Evolutionary conservation across 2,329 filamentous ascomycete genomes (phyloP), one percentile per base, ranked within the genome.

Genomic region (Aulographum hederae): DNA sequence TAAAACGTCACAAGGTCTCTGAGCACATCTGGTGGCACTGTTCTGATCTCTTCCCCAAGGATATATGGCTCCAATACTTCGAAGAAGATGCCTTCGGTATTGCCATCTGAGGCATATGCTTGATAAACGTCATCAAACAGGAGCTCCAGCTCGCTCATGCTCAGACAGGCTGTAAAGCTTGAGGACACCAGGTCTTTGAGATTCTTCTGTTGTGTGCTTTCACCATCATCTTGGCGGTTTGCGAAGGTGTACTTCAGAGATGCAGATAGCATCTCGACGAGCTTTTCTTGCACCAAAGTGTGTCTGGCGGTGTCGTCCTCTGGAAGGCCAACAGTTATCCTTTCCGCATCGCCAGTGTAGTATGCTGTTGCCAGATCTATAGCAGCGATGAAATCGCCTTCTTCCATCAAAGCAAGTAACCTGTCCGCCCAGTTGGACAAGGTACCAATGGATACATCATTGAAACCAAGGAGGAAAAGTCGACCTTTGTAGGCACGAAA

Each of bases 391-490:
- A 92, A 93, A 52, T 95, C 84, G n/a, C 89, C 89, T 34, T 84
- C 72, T 50, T 95, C 85, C 80, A 98, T 94, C 42, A 95, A 63
- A 0, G 86, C 85, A 41, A 94, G 73, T 13, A 98, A 61, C 26
- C 89, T 68, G 52, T 98, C 89, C 2, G 89, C 86, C 89, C 89
- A 98, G 43, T 98, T 98, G 1, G 89, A 95, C 20, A 98, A 57
- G 4, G 78, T 79, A 2, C 89, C 89, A 30, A 95, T 80, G 0
- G 82, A 81, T 26, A 94, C 62, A 46, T 95, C 86, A 46, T 86
- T 89, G 56, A 86, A 85, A n/a, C 89, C 85, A 6, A 98, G 63
- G 3, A 95, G 58, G 46, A 98, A 98, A 21, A 94, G 63, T 18
- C 86, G 71, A 4, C 89, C 85, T 52, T 95, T 98, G 57, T 95